Percentiles rank a stretch among this genome's conserved stretches.
Conservation (phyloP, 805 yeast genomes). For the Limtongia smithiae region DNA sequence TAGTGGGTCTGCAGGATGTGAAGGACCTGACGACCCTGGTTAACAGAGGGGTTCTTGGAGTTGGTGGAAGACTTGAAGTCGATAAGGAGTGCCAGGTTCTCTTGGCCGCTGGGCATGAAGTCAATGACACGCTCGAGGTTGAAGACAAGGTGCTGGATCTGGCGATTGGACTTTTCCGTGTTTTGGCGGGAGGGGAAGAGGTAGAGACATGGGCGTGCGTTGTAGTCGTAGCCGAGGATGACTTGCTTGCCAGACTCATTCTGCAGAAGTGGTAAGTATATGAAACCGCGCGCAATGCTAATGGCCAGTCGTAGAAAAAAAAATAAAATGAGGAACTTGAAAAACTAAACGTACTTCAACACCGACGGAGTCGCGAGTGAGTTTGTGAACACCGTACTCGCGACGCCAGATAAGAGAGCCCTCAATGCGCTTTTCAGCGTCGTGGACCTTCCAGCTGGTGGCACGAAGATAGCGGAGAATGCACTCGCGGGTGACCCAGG, state of each 20-base stretch:
- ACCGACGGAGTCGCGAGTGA: slow-evolving; percentile 37
- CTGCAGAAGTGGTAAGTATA: no score
- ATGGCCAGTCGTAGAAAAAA: background rate
- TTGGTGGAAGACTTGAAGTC: slow-evolving; percentile 82
- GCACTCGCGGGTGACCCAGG: slow-evolving; percentile 94
- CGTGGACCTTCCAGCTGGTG: slow-evolving; percentile 77
- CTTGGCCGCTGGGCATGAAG: slow-evolving; percentile 96
- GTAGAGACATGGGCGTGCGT: slow-evolving; percentile 86
- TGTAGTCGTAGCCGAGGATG: slow-evolving; percentile 84
- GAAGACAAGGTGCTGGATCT: slow-evolving; percentile 92
- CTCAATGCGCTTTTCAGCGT: slow-evolving; percentile 70
- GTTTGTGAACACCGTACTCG: slow-evolving; percentile 70
- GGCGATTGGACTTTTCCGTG: slow-evolving; percentile 83
- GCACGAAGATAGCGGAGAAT: slow-evolving; percentile 86
- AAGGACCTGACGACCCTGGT: slow-evolving; percentile 85
- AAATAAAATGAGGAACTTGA: background rate
- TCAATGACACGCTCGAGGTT: slow-evolving; percentile 90
- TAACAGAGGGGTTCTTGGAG: slow-evolving; percentile 80
- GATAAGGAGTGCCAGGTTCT: slow-evolving; percentile 81
- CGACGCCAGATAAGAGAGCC: slow-evolving; percentile 89
- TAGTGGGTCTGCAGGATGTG: slow-evolving; percentile 94
- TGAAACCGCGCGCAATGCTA: slow-evolving; percentile 39
- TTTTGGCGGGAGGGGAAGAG: slow-evolving; percentile 94
- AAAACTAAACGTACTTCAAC: slow-evolving; percentile 18
- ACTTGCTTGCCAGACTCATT: slow-evolving; percentile 91